These are phyloP conservation scores for Penicillium desertorum DNA, from an alignment of 495 filamentous ascomycete species.

Conservation along the genomic window DNA sequence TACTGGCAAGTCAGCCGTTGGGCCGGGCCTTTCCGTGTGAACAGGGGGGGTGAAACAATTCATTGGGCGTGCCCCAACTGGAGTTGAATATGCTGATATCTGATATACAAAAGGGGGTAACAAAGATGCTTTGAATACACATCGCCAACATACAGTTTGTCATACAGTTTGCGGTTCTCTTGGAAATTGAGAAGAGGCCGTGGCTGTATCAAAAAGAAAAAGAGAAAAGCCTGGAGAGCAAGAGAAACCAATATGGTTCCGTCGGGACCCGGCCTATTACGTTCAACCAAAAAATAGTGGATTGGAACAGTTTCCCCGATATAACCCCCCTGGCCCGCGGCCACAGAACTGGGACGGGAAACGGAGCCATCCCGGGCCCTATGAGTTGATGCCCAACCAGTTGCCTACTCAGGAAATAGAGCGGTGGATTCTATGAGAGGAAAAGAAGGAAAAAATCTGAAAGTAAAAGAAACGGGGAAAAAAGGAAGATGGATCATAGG, in stretches of 20 bases:
- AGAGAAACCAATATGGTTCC: neutral
- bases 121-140: neutral
- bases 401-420: slow-evolving; percentile 1
- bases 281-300: neutral
- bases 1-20: neutral
- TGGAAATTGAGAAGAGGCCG: neutral
- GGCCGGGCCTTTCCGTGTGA: slow-evolving; percentile 8
- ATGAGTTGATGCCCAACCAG: slow-evolving; percentile 8
- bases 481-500: neutral
- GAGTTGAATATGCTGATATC: neutral
- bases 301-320: neutral
- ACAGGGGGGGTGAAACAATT: slow-evolving; percentile 11
- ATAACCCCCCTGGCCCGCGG: slow-evolving; percentile 7
- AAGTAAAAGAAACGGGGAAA: neutral
- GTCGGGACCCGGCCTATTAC: neutral
- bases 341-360: slow-evolving; percentile 13
- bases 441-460: neutral
- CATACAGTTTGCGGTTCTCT: neutral
- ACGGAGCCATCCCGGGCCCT: neutral
- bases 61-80: neutral
- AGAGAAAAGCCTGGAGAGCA: neutral
- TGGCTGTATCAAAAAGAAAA: neutral
- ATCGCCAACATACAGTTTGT: neutral
- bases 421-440: neutral
- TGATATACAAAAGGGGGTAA: neutral